phyloP scores from a whole-genome alignment of 129 eudicot genomes.

The Glebionis coronaria region DNA sequence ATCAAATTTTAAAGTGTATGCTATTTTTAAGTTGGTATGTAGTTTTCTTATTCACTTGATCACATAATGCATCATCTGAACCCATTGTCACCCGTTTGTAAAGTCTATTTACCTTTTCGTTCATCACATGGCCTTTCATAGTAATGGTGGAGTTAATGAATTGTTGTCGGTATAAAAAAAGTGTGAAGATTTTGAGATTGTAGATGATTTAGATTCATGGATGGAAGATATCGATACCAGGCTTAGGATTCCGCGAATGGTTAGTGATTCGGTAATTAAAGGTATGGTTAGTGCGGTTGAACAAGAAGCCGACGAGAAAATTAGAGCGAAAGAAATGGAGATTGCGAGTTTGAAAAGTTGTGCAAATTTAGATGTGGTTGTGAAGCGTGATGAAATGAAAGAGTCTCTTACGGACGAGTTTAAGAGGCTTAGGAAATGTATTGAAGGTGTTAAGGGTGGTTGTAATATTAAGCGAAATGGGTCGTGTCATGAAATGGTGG shows the following conservation, averaged over 20 bases:
- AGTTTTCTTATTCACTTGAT: too few species aligned
- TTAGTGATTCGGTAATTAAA: slow-evolving; percentile 67
- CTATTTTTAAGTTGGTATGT: too few species aligned
- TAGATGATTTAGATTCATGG: slow-evolving; percentile 61
- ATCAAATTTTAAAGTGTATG: too few species aligned
- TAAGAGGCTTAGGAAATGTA: slow-evolving; percentile 45
- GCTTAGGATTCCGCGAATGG: slow-evolving; percentile 70
- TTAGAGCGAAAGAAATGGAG: slow-evolving; percentile 63
- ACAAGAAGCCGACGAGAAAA: slow-evolving; percentile 59
- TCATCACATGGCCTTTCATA: slow-evolving; percentile 19
- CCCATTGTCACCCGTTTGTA: too few species aligned
- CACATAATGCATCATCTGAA: too few species aligned
- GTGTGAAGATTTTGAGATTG: slow-evolving; percentile 38
- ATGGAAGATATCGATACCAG: slow-evolving; percentile 70
- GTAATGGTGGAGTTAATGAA: slow-evolving; percentile 27
- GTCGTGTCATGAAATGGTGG: slow-evolving; percentile 61
- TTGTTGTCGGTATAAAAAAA: background rate
- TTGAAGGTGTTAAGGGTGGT: slow-evolving; percentile 38
- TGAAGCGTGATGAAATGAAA: slow-evolving; percentile 43
- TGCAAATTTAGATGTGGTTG: slow-evolving; percentile 22
- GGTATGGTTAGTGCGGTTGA: slow-evolving; percentile 81
- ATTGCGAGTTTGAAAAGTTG: slow-evolving; percentile 43
- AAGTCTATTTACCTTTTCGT: too few species aligned
- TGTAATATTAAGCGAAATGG: slow-evolving; percentile 44
- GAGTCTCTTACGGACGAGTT: slow-evolving; percentile 47